phyloP scores from a whole-genome alignment of 257 asterid species.

The Solanum peruvianum region DNA sequence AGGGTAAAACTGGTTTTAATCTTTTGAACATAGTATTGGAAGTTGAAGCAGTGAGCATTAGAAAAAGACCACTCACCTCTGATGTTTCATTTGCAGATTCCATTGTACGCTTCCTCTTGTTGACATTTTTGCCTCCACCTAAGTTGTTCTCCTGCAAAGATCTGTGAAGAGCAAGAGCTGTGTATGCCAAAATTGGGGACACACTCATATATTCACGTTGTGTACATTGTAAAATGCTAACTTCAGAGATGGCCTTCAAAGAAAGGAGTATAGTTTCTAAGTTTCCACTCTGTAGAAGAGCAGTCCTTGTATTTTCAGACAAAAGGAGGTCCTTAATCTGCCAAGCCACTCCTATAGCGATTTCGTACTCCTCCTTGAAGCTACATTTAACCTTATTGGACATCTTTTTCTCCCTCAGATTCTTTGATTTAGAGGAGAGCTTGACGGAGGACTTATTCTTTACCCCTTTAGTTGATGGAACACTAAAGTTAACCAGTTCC shows the following conservation, averaged over 20 bases:
- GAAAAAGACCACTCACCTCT: constrained; percentile 46
- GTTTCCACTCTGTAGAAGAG: constrained; percentile 33
- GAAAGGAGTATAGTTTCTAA: constrained; percentile 39
- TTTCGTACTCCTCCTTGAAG: constrained; percentile 47
- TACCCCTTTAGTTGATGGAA: constrained; percentile 20
- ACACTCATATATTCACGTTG: constrained; percentile 33
- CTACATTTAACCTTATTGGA: constrained; percentile 6
- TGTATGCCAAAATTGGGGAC: constrained; percentile 52
- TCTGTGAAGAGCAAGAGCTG: constrained; percentile 58
- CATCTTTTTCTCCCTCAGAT: constrained; percentile 21
- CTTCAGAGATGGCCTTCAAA: constrained; percentile 68
- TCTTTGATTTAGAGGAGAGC: constrained; percentile 32
- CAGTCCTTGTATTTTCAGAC: constrained; percentile 46
- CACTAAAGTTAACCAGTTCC: constrained; percentile 18
- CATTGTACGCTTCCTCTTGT: not conserved
- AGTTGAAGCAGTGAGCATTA: not conserved
- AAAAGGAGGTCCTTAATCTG: constrained; percentile 79
- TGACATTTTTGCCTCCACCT: constrained; percentile 11
- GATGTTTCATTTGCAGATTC: constrained; percentile 9
- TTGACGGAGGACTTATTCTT: constrained; percentile 27
- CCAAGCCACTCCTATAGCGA: constrained; percentile 83
- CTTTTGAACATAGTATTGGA: not conserved
- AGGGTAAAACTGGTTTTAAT: not conserved
- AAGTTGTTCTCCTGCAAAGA: constrained; percentile 40
- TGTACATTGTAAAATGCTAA: constrained; percentile 55